Evolutionary conservation across 805 yeast genomes (phyloP).

Genomic region (Torulaspora indica): DNA sequence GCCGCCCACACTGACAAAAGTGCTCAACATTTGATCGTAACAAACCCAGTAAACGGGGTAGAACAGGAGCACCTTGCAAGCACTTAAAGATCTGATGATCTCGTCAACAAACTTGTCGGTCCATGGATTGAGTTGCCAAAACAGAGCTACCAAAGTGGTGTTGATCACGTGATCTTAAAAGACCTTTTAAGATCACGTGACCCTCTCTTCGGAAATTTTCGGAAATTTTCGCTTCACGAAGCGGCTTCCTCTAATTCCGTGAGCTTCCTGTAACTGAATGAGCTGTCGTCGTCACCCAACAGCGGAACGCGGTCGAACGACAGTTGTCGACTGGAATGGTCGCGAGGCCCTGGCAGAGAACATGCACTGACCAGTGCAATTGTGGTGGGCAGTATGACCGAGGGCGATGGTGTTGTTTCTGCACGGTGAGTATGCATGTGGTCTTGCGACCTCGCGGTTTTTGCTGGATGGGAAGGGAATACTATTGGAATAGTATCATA

Average conservation of each 20-base stretch:
- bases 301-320: neutral
- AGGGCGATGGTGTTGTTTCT: slow-evolving; percentile 1
- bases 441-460: slow-evolving; percentile 5
- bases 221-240: neutral
- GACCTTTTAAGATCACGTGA: no score
- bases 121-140: no score
- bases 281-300: slow-evolving; percentile 5
- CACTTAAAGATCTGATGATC: slow-evolving; percentile 57
- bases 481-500: slow-evolving; percentile 2
- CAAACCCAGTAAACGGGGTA: slow-evolving; percentile 73
- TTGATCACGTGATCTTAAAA: slow-evolving; percentile 34
- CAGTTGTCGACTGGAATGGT: neutral
- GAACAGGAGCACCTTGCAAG: slow-evolving; percentile 68
- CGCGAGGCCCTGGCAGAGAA: no score
- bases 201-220: no score
- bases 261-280: slow-evolving; percentile 8
- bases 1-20: slow-evolving; percentile 70
- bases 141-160: slow-evolving; percentile 72
- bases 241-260: slow-evolving; percentile 7
- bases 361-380: neutral
- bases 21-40: slow-evolving; percentile 67
- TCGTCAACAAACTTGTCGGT: slow-evolving; percentile 69
- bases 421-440: slow-evolving; percentile 1
- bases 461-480: neutral
- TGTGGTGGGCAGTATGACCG: neutral